A percentile compares a stretch with the other conserved stretches of the same genome.
Conservation (phyloP, 352 stramenopile genomes). For the Discostella stelligera region DNA sequence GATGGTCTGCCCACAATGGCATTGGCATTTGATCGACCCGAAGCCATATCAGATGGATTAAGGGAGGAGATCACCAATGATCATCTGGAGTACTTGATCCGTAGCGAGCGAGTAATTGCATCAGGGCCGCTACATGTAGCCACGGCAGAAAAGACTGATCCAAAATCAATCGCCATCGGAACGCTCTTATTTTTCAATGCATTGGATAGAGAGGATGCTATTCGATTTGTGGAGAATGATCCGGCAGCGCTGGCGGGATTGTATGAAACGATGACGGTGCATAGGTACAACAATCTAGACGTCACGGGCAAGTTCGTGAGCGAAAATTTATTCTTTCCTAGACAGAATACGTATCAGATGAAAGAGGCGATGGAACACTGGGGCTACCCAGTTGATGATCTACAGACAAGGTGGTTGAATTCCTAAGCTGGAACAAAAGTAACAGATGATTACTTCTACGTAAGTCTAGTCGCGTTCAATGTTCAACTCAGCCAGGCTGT, state of each 20-base stretch:
- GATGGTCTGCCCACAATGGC: constrained; percentile 68
- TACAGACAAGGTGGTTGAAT: constrained; percentile 79
- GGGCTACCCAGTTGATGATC: constrained; percentile 76
- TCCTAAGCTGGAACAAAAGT: constrained; percentile 45
- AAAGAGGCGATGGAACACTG: constrained; percentile 77
- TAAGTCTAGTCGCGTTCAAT: constrained; percentile 7
- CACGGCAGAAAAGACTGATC: constrained; percentile 73
- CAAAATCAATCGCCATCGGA: constrained; percentile 60
- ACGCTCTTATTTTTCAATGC: constrained; percentile 81
- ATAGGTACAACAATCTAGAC: constrained; percentile 79
- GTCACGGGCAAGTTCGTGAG: constrained; percentile 79
- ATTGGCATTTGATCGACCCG: constrained; percentile 63
- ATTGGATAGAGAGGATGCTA: constrained; percentile 62
- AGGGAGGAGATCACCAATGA: constrained; percentile 53
- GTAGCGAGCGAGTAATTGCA: constrained; percentile 66
- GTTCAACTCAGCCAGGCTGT: constrained; percentile 21
- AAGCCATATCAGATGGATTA: constrained; percentile 52
- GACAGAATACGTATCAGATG: constrained; percentile 68
- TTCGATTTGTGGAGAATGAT: constrained; percentile 77
- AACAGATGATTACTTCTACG: background rate
- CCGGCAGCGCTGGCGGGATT: constrained; percentile 61
- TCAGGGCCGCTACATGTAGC: constrained; percentile 70
- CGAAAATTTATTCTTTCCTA: constrained; percentile 59
- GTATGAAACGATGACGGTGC: constrained; percentile 72
- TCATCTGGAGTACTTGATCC: constrained; percentile 76